Conservation (phyloP, 192 early-diverging fungal species). For the Funneliformis mosseae region DNA sequence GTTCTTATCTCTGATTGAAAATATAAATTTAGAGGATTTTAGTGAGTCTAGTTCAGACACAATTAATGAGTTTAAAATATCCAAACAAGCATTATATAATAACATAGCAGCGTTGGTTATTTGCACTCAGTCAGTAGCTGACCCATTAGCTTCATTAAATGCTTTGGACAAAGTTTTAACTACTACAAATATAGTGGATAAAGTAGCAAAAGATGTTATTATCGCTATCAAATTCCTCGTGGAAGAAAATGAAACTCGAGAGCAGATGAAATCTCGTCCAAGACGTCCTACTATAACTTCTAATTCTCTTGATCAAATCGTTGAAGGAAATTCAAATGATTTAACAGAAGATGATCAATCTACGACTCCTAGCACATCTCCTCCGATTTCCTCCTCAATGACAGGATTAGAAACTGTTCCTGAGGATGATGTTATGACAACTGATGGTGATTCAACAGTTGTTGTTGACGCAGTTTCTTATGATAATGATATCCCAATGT, state of each 20-base stretch:
- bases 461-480: background rate
- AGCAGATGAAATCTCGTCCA: conserved; percentile 35
- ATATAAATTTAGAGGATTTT: conserved; percentile 40
- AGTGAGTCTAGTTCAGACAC: conserved; percentile 8
- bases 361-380: background rate
- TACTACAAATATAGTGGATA: conserved; percentile 56
- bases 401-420: conserved; percentile 27
- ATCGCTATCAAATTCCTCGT: conserved; percentile 54
- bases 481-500: background rate
- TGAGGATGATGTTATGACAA: conserved; percentile 18
- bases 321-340: background rate
- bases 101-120: conserved; percentile 65
- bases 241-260: conserved; percentile 52
- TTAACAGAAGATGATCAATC: background rate
- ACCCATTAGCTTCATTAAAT: conserved; percentile 59
- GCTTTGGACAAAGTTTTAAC: conserved; percentile 53
- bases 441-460: background rate
- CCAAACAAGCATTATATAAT: conserved; percentile 67
- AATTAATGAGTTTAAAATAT: conserved; percentile 58
- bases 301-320: background rate
- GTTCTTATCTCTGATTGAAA: conserved; percentile 45
- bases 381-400: background rate
- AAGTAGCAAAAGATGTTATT: conserved; percentile 55
- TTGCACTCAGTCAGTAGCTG: conserved; percentile 55
- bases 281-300: background rate